Evolutionary conservation across 257 asterid genomes (phyloP), one percentile per base, ranked within the genome.

Genomic region (Solanum rostratum): DNA sequence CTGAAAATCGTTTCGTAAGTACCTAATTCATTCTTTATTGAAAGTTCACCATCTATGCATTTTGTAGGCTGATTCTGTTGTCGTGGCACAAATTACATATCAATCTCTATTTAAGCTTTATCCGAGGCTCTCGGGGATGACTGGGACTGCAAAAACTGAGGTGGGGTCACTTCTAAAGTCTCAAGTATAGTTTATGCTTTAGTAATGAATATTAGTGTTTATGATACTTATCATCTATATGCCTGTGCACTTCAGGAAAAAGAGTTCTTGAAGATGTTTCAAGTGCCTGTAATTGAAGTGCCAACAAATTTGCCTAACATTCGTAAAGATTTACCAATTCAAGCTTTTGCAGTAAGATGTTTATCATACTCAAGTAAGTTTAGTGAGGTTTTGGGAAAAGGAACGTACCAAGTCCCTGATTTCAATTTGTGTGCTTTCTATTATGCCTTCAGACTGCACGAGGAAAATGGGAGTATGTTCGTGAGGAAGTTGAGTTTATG

Each of bases 101-200:
- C 99, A 97, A 84, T 97, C 99, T 79, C 92, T 97, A 60, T 97
- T 95, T 89, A 97, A 97, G 89, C 92, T 97, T 68, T 97, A 91
- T 86, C 99, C 99, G 27, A 95, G 93, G 94, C 98, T 97, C 83
- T 93, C 98, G 14, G 98, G 99, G 89, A 97, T 97, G 99, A 97
- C 98, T 29, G 99, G 99, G 80, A 97, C 99, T 71, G 98, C 99
- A 80, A 97, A 97, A 91, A 95, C 99, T 49, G 99, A 97, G 96
- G 99, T 91, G 85, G 7, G 81, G 45, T 68, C 84, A 87, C 74
- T 85, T 45, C 82, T 68, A 39, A 78, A 59, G 79, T 74, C 55
- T 55, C 84, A 79, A 84, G 37, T 79, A 5, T 55, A 46, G 12
- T 27, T 45, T 7, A 74, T 59, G 54, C n/a, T 41, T 80, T 52